Percentiles rank a stretch among this genome's conserved stretches.
phyloP scores from a whole-genome alignment of 805 yeast genomes.

The Yarrowia keelungensis region DNA sequence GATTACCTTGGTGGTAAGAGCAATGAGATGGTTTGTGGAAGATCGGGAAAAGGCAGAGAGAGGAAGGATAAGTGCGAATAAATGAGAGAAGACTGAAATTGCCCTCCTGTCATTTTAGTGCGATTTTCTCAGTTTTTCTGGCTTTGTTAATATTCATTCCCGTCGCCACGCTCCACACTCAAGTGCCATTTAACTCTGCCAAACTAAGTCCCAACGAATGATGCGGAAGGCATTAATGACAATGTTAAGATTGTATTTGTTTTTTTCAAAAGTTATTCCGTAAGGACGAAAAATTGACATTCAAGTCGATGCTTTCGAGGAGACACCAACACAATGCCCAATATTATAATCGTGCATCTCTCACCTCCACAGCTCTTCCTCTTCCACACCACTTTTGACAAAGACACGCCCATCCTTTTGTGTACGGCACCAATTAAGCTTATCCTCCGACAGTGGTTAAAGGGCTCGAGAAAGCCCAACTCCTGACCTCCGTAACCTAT shows the following conservation, averaged over 20 bases:
- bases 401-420: neutral
- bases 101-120: too few relatives aligned
- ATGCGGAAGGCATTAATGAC: neutral
- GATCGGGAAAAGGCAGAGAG: neutral
- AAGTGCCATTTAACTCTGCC: neutral
- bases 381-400: too few relatives aligned
- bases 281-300: too few relatives aligned
- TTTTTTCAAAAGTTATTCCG: too few relatives aligned
- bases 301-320: too few relatives aligned
- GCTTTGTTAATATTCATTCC: neutral
- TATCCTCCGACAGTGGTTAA: neutral
- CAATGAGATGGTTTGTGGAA: neutral
- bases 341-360: too few relatives aligned
- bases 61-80: neutral
- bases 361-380: too few relatives aligned
- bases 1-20: conserved; percentile 2
- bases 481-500: too few relatives aligned
- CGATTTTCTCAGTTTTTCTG: neutral
- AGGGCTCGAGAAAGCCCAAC: neutral
- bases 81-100: neutral
- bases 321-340: too few relatives aligned
- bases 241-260: too few relatives aligned
- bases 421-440: conserved; percentile 2
- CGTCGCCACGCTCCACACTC: too few relatives aligned
- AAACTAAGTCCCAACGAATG: neutral